Evolutionary conservation across 225 moss, liverwort and hornwort species (phyloP), one percentile per base, ranked within the genome.

Genomic region (Rhytidiadelphus loreus): DNA sequence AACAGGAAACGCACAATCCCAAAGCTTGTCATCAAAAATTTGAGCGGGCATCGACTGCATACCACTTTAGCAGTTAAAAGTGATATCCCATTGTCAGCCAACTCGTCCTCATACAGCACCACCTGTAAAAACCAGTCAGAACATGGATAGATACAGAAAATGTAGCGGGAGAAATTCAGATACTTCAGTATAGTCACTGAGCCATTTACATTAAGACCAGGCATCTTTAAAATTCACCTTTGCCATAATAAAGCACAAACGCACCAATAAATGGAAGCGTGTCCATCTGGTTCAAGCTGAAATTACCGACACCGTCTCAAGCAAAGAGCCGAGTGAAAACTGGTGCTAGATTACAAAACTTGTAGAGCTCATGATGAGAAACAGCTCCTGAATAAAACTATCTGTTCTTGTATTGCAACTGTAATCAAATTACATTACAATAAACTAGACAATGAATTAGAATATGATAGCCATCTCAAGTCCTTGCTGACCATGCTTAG

Each of bases 21-120:
- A 90, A 61, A 85, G 46, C 18, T 62, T 57, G 65, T 39, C 23
- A 53, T 53, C 83, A n/a, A 55, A 77, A 73, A 55, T 35, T 52
- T 26, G 55, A 83, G 77, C 16, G 48, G 62, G 59, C 26, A 77
- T 85, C 61, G n/a, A 85, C 43, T 71, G 39, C 87, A 55, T 93
- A 97, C 97, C 97, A 97, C 95, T 96, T 95, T 97, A 37, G 93
- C 97, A 78, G 95, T 93, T 70, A 97, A 71, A 83, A 96, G 95
- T 20, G 97, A 95, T 69, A 97, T 93, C 53, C 97, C 97, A 80
- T 97, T 97, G 87, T 96, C 97, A 68, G 96, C 97, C 86, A 97
- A 87, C 89, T 97, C 97, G 89, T 97, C 97, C 90, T 97, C 97
- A 61, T 95, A 97, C 81, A 97, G 87, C 71, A 97, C 95, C 71